Percentiles rank a stretch among this genome's conserved stretches.
Conservation (phyloP, 768 basidiomycete species). For the Suillus discolor region DNA sequence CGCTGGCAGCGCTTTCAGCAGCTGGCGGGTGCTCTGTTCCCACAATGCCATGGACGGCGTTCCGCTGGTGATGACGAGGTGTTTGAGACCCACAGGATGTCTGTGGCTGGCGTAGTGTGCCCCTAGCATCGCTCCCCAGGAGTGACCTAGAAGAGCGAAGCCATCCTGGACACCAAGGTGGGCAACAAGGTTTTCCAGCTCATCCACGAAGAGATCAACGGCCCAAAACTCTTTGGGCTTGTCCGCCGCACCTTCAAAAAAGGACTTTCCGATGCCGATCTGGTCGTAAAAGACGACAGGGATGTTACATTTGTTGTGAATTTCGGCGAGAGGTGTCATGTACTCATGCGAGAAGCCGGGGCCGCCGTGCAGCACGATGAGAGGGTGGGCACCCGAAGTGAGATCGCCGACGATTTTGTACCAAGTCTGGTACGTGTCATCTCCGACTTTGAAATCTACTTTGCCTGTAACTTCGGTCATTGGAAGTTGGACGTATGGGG, state of each 20-base stretch:
- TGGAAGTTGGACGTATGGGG: background rate
- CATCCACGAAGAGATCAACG: slow-evolving; percentile 48
- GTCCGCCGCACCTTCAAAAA: slow-evolving; percentile 33
- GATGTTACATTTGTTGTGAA: slow-evolving; percentile 21
- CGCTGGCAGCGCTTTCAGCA: slow-evolving; percentile 22
- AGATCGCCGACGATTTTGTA: slow-evolving; percentile 53
- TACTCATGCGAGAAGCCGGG: slow-evolving; percentile 49
- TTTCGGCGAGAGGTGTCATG: slow-evolving; percentile 36
- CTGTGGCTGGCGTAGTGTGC: slow-evolving; percentile 34
- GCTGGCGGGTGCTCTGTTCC: slow-evolving; percentile 15
- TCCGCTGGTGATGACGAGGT: slow-evolving; percentile 28
- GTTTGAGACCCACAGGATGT: slow-evolving; percentile 36
- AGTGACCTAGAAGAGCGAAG: slow-evolving; percentile 49
- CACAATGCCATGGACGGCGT: slow-evolving; percentile 29
- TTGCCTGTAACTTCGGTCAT: slow-evolving; percentile 10
- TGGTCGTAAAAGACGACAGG: slow-evolving; percentile 50
- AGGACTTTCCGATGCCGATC: slow-evolving; percentile 41
- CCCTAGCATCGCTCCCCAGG: slow-evolving; percentile 53
- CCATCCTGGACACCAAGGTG: slow-evolving; percentile 41
- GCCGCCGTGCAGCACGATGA: slow-evolving; percentile 57
- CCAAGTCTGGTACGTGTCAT: slow-evolving; percentile 43
- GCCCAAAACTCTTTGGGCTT: slow-evolving; percentile 40
- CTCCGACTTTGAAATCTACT: slow-evolving; percentile 5
- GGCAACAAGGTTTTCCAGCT: slow-evolving; percentile 47
- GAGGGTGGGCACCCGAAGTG: slow-evolving; percentile 38